Conservation (phyloP, 2,329 filamentous ascomycete genomes). For the Cercospora brassicicola region DNA sequence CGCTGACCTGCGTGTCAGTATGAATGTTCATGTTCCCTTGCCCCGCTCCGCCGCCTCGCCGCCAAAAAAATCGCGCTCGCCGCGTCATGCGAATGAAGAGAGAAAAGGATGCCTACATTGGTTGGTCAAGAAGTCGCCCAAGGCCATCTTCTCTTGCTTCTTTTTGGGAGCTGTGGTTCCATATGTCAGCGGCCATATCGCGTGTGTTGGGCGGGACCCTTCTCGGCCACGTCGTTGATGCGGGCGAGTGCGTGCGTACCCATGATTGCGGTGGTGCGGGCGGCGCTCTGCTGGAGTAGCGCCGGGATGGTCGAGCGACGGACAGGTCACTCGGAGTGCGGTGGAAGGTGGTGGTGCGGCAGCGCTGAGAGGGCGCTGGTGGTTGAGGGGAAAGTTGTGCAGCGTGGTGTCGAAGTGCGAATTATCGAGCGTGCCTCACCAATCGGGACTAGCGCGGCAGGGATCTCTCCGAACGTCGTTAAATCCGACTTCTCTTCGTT, state of each 20-base stretch:
- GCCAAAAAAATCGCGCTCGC: background rate
- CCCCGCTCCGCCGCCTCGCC: constrained; percentile 3
- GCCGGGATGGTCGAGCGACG: constrained; percentile 5
- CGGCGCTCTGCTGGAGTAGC: constrained; percentile 23
- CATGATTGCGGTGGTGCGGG: constrained; percentile 59
- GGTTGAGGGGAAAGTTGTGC: constrained; percentile 1
- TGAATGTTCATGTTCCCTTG: background rate
- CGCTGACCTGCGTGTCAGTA: constrained; percentile 49
- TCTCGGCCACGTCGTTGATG: background rate
- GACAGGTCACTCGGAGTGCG: constrained; percentile 5
- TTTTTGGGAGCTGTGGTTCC: constrained; percentile 63
- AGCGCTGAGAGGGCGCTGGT: constrained; percentile 19
- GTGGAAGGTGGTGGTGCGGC: constrained; percentile 7
- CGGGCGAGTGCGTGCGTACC: constrained; percentile 40
- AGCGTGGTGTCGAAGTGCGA: constrained; percentile 1
- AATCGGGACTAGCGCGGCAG: background rate
- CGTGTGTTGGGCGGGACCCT: constrained; percentile 1
- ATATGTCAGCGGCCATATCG: constrained; percentile 27
- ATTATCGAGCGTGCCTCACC: constrained; percentile 1
- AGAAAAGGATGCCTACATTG: constrained; percentile 60
- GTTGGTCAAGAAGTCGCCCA: constrained; percentile 92
- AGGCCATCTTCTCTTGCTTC: constrained; percentile 94
- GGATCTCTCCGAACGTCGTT: background rate
- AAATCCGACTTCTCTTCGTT: background rate
- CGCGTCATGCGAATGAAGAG: background rate